These are phyloP conservation scores for Solanum pimpinellifolium DNA, from an alignment of 257 asterid genomes.

Conservation along the genomic window DNA sequence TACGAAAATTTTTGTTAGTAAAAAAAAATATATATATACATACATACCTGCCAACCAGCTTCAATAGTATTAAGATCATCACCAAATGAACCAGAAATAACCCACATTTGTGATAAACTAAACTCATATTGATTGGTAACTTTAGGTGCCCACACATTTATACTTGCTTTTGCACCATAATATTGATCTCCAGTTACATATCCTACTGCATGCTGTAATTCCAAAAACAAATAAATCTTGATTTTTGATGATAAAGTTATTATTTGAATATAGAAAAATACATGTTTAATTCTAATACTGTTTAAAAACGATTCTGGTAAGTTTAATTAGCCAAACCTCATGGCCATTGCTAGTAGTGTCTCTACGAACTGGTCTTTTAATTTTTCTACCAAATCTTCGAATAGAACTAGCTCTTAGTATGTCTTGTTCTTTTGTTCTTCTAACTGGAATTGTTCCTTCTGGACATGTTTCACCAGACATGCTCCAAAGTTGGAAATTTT, in stretches of 20 bases:
- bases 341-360: constrained; percentile 70
- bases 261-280: neutral
- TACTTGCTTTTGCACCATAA: constrained; percentile 85
- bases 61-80: constrained; percentile 94
- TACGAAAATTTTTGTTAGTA: neutral
- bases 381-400: constrained; percentile 47
- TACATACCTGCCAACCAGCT: constrained; percentile 96
- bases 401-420: constrained; percentile 47
- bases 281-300: neutral
- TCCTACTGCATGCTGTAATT: constrained; percentile 78
- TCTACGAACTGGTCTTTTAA: constrained; percentile 33
- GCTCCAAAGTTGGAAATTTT: constrained; percentile 66
- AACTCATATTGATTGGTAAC: constrained; percentile 65
- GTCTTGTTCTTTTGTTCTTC: constrained; percentile 69
- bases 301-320: no score
- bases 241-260: neutral
- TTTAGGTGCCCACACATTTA: constrained; percentile 80
- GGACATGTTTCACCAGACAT: constrained; percentile 70
- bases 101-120: constrained; percentile 87
- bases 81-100: constrained; percentile 80
- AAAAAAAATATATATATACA: neutral
- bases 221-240: neutral
- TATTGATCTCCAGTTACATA: constrained; percentile 71
- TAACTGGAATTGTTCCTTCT: constrained; percentile 60
- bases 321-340: constrained; percentile 38